Evolutionary conservation across 1,139 yeast genomes (phyloP), one percentile per base, ranked within the genome.

Genomic region (Meyerozyma carpophila): DNA sequence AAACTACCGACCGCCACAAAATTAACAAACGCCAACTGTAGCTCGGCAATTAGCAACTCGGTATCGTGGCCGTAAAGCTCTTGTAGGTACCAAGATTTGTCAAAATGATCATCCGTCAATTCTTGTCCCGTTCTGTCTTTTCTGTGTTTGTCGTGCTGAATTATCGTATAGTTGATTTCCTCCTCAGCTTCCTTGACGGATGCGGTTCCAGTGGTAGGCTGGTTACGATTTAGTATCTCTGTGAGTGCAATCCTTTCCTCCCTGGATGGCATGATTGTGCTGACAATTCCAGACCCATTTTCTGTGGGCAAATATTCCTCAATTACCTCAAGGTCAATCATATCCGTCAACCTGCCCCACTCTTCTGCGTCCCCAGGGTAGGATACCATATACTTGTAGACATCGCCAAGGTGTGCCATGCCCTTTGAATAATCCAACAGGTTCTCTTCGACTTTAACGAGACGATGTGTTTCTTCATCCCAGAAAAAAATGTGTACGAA

Each of bases 31-130:
- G 58, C 44, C 5, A 62, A 36, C 46, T 64, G 63, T 7, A 63
- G 38, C 45, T 65, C 69, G 1, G 60, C 68, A 4, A 63, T 45
- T 11, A 59, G 43, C 8, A 56, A 32, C 1, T 57, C 61, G 1
- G 39, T 28, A 39, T 59, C 65, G 40, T 55, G 48, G 11, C 56
- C 59, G 41, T 47, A 64, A 8, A 63, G 39, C 42, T 53, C 41
- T 10, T 50, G 45, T 1, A 63, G 43, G 43, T 62, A 58, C 69
- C 70, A 65, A 9, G 67, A 55, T 43, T 62, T 56, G 42, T 64
- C 68, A 11, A 63, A 44, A 31, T 52, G 54, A 34, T 55, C 54
- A n/a, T 47, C 32, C 13, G 67, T 63, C 13, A 57, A 36, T 10
- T 41, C 45, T 9, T 39, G 36, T 2, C 45, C 48, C 9, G 26